These are phyloP conservation scores for Beauveria sp. DNA, from an alignment of 2,329 filamentous ascomycete genomes.

Conservation along the genomic window DNA sequence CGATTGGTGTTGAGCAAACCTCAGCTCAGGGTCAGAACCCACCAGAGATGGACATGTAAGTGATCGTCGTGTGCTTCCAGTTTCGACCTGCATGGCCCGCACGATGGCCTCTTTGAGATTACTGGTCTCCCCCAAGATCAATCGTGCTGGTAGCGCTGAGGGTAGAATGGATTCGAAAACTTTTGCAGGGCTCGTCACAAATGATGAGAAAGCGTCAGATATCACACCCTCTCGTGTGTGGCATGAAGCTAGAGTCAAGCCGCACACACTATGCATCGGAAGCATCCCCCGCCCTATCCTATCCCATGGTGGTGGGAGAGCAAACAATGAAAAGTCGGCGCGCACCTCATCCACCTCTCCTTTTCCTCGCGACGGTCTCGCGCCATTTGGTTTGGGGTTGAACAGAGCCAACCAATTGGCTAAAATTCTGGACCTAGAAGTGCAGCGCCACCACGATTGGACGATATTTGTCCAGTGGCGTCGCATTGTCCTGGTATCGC, in stretches of 20 bases:
- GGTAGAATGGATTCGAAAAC: neutral
- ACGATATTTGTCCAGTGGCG: neutral
- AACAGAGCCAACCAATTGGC: constrained; percentile 1
- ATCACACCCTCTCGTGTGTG: neutral
- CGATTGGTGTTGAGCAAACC: neutral
- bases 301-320: neutral
- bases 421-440: neutral
- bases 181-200: neutral
- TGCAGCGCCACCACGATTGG: neutral
- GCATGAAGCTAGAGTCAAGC: neutral
- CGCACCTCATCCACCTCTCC: neutral
- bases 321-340: constrained; percentile 1
- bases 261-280: neutral
- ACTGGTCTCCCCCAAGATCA: constrained; percentile 2
- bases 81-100: constrained; percentile 4
- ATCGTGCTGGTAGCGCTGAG: neutral
- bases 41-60: constrained; percentile 6
- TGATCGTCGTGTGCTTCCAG: constrained; percentile 10
- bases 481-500: neutral
- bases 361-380: neutral
- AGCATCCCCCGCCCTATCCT: neutral
- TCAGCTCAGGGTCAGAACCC: constrained; percentile 7
- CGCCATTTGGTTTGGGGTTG: neutral
- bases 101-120: constrained; percentile 3
- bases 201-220: constrained; percentile 6